Base-by-base conservation (phyloP, 768 basidiomycete genomes). In the Auricularia sp. region DNA sequence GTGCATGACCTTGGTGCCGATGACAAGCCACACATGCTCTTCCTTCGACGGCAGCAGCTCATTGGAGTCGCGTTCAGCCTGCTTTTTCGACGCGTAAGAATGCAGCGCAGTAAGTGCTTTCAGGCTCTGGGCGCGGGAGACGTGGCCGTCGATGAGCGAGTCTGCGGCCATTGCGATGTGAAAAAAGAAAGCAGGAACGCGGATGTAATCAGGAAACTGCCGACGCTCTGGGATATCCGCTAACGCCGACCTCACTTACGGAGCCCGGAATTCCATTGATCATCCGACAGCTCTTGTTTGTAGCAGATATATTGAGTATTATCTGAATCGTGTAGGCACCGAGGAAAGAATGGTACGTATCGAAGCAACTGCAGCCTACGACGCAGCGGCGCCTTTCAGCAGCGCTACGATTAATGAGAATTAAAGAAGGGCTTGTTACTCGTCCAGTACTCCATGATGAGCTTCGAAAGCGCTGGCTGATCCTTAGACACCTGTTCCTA, bases 21-120 rank as follows among this genome's bases (percentile, higher is more conserved):
- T 80, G 68, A 90, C 87, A 21, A 99, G 81, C 91, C 93, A 98
- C 63, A 98, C 80, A 74, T 86, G 79, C 71, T 93, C 91, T 70
- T 95, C 93, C 73, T 85, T 90, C 58, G 83, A 83, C 0, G 85
- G 81, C 62, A 93, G 75, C 6, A 94, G 84, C 71, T 97, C 87
- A 0, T 74, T 85, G 73, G 91, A 86, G 65, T 87, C 84, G 65
- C 81, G 79, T 70, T 90, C 77, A 68, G 83, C 76, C 67, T 85
- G 82, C 69, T 80, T 79, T 72, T 90, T 87, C 60, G 77, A 71
- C 56, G 87, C 85, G 71, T 98, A 84, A 2, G 81, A 77, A 61
- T 90, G 80, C 18, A 99, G 82, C 0, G 95, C 90, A 0, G 86
- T 81, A 7, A 96, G 78, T 4, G 96, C 96, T 58, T 81, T 84